Conservation (phyloP, 352 stramenopile species). For the Peronospora belbahrii region DNA sequence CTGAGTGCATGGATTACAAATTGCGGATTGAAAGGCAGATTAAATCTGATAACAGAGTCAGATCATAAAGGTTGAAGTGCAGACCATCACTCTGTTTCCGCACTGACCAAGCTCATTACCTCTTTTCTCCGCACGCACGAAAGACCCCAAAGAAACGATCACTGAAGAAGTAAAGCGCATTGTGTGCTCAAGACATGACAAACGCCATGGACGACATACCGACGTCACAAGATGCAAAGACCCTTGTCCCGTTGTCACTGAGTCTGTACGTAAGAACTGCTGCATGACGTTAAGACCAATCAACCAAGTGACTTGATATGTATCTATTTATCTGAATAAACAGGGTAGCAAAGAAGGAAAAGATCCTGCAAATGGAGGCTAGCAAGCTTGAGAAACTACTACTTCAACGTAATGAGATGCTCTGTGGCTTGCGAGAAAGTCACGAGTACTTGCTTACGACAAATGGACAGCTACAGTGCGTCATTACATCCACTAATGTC, state of each 20-base stretch:
- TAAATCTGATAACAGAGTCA: conserved; percentile 12
- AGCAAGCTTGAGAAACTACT: conserved; percentile 29
- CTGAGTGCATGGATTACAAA: too few relatives aligned
- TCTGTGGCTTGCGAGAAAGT: conserved; percentile 25
- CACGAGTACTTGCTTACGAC: conserved; percentile 34
- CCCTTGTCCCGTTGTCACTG: conserved; percentile 26
- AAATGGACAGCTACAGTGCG: conserved; percentile 37
- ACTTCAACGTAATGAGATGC: conserved; percentile 24
- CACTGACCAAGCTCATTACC: conserved; percentile 4
- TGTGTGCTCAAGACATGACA: conserved; percentile 1
- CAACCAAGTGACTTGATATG: background rate
- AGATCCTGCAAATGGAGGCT: conserved; percentile 28
- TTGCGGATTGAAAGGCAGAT: too few relatives aligned
- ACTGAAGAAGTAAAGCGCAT: background rate
- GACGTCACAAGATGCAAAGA: conserved; percentile 17
- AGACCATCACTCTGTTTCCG: conserved; percentile 21
- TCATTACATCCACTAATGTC: background rate
- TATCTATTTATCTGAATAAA: too few relatives aligned
- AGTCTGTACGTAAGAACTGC: conserved; percentile 17
- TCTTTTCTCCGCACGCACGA: conserved; percentile 17
- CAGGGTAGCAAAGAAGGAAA: conserved; percentile 45
- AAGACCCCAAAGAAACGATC: background rate
- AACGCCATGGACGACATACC: background rate
- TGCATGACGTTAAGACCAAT: background rate
- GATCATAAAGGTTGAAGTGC: conserved; percentile 20